Conservation (phyloP, 2,329 filamentous ascomycete genomes). For the Sclerotinia subarctica region DNA sequence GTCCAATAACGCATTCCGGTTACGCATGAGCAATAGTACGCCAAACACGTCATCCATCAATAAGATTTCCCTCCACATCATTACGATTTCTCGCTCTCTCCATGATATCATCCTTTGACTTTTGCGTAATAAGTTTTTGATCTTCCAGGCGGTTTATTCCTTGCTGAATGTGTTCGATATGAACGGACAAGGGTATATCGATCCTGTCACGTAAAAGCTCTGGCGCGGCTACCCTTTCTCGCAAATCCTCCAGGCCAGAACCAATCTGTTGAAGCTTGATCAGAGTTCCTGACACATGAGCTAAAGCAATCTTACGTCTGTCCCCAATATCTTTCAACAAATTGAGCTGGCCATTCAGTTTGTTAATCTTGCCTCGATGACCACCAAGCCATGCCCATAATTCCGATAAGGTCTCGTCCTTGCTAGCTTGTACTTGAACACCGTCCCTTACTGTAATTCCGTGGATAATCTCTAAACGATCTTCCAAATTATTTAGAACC, state of each 20-base stretch:
- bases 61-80: constrained; percentile 40
- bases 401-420: constrained; percentile 63
- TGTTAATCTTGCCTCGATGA: constrained; percentile 58
- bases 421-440: constrained; percentile 53
- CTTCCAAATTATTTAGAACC: constrained; percentile 65
- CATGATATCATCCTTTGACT: constrained; percentile 57
- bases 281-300: constrained; percentile 66
- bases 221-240: constrained; percentile 66
- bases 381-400: constrained; percentile 74
- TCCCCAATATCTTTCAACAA: constrained; percentile 63
- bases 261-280: constrained; percentile 72
- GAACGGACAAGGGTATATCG: constrained; percentile 64
- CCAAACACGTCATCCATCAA: constrained; percentile 27
- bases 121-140: constrained; percentile 57
- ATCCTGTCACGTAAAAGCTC: constrained; percentile 53
- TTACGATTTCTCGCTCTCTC: constrained; percentile 50
- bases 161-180: constrained; percentile 71
- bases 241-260: constrained; percentile 65
- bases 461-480: constrained; percentile 66
- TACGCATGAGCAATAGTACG: background rate
- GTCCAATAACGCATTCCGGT: background rate
- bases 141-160: constrained; percentile 69
- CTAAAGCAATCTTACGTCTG: constrained; percentile 64
- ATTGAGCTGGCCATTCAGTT: constrained; percentile 59
- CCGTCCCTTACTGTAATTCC: constrained; percentile 65